A percentile compares a stretch with the other conserved stretches of the same genome.
phyloP scores from a whole-genome alignment of 495 filamentous ascomycete genomes.

The Aspergillus carlsbadensis region DNA sequence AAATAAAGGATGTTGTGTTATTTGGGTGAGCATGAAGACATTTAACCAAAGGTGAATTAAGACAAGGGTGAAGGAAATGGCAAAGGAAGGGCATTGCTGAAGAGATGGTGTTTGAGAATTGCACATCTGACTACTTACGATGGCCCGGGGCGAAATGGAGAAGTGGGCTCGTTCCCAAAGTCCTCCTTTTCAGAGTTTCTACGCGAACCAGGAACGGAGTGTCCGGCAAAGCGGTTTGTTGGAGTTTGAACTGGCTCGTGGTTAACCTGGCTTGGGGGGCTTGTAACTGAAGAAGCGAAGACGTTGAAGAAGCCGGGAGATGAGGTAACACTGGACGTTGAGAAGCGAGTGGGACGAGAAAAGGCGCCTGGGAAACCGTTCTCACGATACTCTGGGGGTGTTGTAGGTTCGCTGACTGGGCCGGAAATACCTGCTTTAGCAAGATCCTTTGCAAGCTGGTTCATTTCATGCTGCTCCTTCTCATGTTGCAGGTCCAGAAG shows the following conservation, averaged over 20 bases:
- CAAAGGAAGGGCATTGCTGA: no score
- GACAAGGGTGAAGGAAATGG: no score
- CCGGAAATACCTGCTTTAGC: slow-evolving; percentile 60
- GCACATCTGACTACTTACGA: slow-evolving; percentile 34
- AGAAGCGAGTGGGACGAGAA: slow-evolving; percentile 78
- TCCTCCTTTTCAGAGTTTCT: slow-evolving; percentile 58
- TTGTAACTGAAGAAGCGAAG: slow-evolving; percentile 68
- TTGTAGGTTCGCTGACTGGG: slow-evolving; percentile 89
- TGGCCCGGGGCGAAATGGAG: slow-evolving; percentile 35
- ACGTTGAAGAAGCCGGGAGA: slow-evolving; percentile 75
- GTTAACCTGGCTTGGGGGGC: slow-evolving; percentile 54
- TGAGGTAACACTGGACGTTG: slow-evolving; percentile 76
- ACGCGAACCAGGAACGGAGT: slow-evolving; percentile 82
- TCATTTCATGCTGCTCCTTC: slow-evolving; percentile 76
- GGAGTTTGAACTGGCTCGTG: slow-evolving; percentile 31
- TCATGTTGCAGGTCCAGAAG: slow-evolving; percentile 79
- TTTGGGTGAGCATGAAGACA: slow-evolving; percentile 10
- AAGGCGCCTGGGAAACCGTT: slow-evolving; percentile 69
- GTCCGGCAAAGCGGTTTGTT: slow-evolving; percentile 58
- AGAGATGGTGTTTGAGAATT: no score
- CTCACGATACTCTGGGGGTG: slow-evolving; percentile 91
- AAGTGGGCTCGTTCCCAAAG: slow-evolving; percentile 32
- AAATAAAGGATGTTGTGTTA: background rate
- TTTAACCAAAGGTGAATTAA: no score
- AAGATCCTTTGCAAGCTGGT: slow-evolving; percentile 75